These are phyloP conservation scores for Cystobasidium ongulense DNA, from an alignment of 768 basidiomycete species.

Conservation along the genomic window DNA sequence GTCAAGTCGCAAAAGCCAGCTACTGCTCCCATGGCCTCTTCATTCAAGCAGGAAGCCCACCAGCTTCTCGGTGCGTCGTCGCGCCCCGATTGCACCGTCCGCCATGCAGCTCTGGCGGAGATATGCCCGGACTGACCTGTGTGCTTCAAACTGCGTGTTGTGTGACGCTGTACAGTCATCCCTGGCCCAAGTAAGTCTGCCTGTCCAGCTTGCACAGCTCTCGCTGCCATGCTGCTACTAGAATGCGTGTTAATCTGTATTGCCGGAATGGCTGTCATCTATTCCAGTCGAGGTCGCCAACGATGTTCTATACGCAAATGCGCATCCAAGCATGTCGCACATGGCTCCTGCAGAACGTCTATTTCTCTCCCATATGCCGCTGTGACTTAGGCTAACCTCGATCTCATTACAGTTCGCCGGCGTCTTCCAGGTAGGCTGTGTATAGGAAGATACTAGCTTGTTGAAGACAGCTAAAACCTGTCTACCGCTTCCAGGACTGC, in stretches of 20 bases:
- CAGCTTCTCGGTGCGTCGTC: conserved; percentile 26
- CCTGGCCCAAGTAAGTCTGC: conserved; percentile 20
- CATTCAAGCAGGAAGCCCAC: conserved; percentile 32
- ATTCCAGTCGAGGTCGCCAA: conserved; percentile 26
- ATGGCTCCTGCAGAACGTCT: neutral
- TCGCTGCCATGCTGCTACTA: neutral
- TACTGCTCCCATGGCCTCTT: neutral
- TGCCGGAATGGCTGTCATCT: neutral
- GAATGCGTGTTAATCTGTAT: neutral
- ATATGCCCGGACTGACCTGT: neutral
- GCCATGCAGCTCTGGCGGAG: neutral
- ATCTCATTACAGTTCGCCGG: conserved; percentile 79
- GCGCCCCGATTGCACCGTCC: neutral
- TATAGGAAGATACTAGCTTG: neutral
- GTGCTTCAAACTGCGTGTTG: neutral
- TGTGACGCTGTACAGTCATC: conserved; percentile 11
- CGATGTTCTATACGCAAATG: conserved; percentile 73
- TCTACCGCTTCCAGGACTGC: neutral
- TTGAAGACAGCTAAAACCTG: neutral
- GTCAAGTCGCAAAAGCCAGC: neutral
- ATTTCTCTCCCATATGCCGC: too few relatives aligned
- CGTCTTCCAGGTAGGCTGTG: conserved; percentile 59
- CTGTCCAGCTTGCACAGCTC: neutral
- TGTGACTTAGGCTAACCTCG: neutral
- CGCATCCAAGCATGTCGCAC: conserved; percentile 63